Conservation (phyloP, 305 asterid genomes). For the Ilex paraguariensis region DNA sequence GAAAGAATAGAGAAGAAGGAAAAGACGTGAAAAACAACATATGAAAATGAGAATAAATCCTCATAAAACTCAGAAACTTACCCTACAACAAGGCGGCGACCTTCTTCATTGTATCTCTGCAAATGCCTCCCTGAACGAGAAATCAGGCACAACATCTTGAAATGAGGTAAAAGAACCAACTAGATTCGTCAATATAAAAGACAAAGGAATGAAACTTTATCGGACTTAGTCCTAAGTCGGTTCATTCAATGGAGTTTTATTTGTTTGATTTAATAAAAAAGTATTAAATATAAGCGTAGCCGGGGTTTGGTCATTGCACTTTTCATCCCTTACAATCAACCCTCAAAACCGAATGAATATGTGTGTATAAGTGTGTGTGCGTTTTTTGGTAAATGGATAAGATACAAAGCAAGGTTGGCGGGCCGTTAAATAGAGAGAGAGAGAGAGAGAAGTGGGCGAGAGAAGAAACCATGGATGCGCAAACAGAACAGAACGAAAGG, state of each 20-base stretch:
- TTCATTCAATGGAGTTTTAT: too few relatives aligned
- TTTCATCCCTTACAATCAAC: too few relatives aligned
- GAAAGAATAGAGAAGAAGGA: background rate
- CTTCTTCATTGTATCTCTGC: background rate
- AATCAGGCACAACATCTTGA: background rate
- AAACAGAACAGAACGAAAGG: background rate
- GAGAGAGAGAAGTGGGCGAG: background rate
- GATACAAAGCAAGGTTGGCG: background rate
- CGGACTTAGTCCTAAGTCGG: too few relatives aligned
- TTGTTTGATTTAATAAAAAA: too few relatives aligned
- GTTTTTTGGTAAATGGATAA: background rate
- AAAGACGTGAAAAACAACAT: background rate
- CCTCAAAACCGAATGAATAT: background rate
- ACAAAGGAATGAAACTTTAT: background rate
- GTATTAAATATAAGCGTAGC: too few relatives aligned
- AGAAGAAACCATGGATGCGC: background rate
- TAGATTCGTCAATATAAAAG: background rate
- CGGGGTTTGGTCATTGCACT: too few relatives aligned
- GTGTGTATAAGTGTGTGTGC: background rate
- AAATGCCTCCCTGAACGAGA: background rate
- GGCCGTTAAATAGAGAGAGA: background rate
- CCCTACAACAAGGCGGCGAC: conserved; percentile 2
- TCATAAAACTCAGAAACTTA: background rate
- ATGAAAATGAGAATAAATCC: background rate
- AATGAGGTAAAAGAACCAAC: background rate